Percentiles rank a stretch among this genome's conserved stretches.
Conservation (phyloP, 495 filamentous ascomycete species). For the Neurospora discreta region DNA sequence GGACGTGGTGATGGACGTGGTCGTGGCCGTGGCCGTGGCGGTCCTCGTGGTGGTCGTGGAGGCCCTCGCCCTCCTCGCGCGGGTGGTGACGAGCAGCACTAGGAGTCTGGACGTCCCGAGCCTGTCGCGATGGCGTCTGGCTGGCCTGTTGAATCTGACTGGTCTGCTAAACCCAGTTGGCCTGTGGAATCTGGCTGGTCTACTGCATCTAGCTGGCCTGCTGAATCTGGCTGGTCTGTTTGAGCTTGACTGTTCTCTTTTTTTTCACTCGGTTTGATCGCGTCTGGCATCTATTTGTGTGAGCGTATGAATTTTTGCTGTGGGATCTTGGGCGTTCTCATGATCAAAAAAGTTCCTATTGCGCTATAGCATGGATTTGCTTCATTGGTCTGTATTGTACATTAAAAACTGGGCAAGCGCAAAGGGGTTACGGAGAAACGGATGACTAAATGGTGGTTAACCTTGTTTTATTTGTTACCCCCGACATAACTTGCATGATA, state of each 20-base stretch:
- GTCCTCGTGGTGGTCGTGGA: slow-evolving; percentile 16
- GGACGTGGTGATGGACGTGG: slow-evolving; percentile 44
- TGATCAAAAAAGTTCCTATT: slow-evolving; percentile 7
- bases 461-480: not conserved
- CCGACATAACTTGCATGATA: not conserved
- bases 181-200: not conserved
- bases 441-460: not conserved
- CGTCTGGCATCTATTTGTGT: slow-evolving; percentile 11
- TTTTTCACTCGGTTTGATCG: slow-evolving; percentile 9
- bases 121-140: not conserved
- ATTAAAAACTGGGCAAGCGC: slow-evolving; percentile 4
- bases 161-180: not conserved
- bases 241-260: not conserved
- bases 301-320: slow-evolving; percentile 7
- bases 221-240: not conserved
- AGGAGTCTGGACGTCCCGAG: slow-evolving; percentile 1
- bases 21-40: slow-evolving; percentile 37
- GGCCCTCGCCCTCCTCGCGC: slow-evolving; percentile 14
- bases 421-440: not conserved
- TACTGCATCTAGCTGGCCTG: not conserved
- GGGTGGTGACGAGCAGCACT: slow-evolving; percentile 9
- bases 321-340: slow-evolving; percentile 14
- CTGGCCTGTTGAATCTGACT: not conserved
- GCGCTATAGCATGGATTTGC: slow-evolving; percentile 6
- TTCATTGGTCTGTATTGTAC: slow-evolving; percentile 6